Percentiles rank a stretch among this genome's conserved stretches.
Conservation (phyloP, 495 filamentous ascomycete species). For the Hypoxylon cercidicola region DNA sequence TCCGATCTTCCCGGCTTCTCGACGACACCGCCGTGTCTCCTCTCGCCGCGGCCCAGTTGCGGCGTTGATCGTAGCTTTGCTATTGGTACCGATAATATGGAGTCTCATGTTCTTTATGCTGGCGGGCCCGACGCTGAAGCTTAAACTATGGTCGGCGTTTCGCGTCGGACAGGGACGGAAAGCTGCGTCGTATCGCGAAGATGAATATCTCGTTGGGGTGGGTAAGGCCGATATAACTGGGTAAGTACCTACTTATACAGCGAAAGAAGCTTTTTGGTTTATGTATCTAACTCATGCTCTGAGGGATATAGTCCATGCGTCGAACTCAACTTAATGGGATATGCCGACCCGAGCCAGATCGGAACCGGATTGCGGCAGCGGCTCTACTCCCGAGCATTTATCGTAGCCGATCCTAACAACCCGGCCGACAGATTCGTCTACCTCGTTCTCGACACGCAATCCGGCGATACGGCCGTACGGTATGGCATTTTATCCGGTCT, state of each 20-base stretch:
- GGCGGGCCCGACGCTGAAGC: conserved; percentile 6
- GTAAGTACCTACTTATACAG: conserved; percentile 54
- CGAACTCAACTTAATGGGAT: conserved; percentile 92
- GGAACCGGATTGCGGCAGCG: conserved; percentile 90
- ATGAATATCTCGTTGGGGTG: conserved; percentile 83
- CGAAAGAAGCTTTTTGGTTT: not conserved
- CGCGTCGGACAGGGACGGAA: conserved; percentile 6
- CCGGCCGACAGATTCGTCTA: conserved; percentile 84
- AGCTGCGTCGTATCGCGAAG: conserved; percentile 39
- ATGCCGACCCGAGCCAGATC: conserved; percentile 86
- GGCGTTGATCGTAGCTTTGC: conserved; percentile 3
- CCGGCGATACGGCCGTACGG: conserved; percentile 89
- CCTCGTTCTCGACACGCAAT: conserved; percentile 85
- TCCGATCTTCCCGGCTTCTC: conserved; percentile 2
- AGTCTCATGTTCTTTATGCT: conserved; percentile 9
- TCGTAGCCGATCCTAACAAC: conserved; percentile 75
- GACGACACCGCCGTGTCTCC: conserved; percentile 1
- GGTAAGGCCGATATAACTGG: conserved; percentile 97
- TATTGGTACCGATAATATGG: conserved; percentile 8
- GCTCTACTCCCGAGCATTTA: conserved; percentile 90
- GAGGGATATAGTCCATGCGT: conserved; percentile 76
- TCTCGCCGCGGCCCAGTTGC: conserved; percentile 7
- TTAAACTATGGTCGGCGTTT: conserved; percentile 22
- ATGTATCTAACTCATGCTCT: conserved; percentile 17
- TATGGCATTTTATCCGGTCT: conserved; percentile 85